These are phyloP conservation scores for Prunus kanzakura DNA, from an alignment of 306 rosid species.

Conservation along the genomic window DNA sequence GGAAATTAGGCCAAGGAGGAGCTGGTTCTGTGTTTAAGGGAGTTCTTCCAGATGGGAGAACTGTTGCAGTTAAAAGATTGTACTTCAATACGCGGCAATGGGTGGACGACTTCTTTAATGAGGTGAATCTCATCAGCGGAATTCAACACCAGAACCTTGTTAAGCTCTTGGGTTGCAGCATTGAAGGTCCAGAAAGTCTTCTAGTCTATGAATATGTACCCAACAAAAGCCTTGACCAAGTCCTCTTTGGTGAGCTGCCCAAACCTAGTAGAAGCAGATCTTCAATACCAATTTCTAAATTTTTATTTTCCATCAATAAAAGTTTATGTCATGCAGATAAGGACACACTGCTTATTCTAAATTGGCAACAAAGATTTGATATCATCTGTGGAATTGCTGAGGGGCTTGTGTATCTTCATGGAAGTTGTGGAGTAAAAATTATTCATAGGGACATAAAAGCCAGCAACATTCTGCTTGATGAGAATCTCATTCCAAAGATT, in stretches of 20 bases:
- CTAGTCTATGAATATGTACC: conserved; percentile 67
- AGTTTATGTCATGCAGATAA: conserved; percentile 2
- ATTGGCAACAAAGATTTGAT: conserved; percentile 54
- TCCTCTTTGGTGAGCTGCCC: conserved; percentile 32
- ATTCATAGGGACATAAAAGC: conserved; percentile 70
- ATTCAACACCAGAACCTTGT: conserved; percentile 60
- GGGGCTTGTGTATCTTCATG: conserved; percentile 72
- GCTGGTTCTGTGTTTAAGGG: conserved; percentile 61
- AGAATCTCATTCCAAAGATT: conserved; percentile 54
- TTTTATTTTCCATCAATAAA: no score
- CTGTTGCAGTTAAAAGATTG: conserved; percentile 60
- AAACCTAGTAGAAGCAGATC: neutral
- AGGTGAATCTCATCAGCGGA: conserved; percentile 48
- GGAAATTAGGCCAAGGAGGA: conserved; percentile 52
- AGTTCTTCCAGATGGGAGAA: conserved; percentile 48
- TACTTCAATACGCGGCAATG: conserved; percentile 51
- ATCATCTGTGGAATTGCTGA: conserved; percentile 63
- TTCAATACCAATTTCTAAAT: no score
- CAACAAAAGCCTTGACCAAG: conserved; percentile 53
- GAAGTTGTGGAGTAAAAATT: conserved; percentile 50
- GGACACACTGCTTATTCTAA: conserved; percentile 28
- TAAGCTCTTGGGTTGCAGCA: conserved; percentile 64
- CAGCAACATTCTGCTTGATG: conserved; percentile 62
- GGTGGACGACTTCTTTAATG: conserved; percentile 64
- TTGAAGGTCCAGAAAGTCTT: conserved; percentile 73